These are phyloP conservation scores for Talaromyces sp. DNA, from an alignment of 2,329 filamentous ascomycete species.

Conservation along the genomic window DNA sequence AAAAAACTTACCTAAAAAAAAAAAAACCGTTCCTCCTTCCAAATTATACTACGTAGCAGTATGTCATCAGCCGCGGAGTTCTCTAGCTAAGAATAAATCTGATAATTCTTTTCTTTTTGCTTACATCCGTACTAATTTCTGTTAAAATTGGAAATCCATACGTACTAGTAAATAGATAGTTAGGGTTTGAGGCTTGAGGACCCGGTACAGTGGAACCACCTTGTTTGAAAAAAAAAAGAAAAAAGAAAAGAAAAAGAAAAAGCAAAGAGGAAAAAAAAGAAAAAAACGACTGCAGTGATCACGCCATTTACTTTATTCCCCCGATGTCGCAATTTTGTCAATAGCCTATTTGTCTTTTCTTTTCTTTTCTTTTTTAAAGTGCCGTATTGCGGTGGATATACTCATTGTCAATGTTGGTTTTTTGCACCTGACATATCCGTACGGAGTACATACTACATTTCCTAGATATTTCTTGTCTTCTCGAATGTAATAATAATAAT, in stretches of 20 bases:
- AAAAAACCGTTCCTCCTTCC: too few species aligned
- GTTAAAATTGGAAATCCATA: background rate
- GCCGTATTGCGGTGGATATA: too few species aligned
- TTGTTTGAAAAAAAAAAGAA: background rate
- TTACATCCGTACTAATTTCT: background rate
- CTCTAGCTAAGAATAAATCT: background rate
- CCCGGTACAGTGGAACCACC: background rate
- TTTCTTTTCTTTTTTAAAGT: too few species aligned
- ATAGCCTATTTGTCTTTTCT: background rate
- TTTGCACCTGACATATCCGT: too few species aligned
- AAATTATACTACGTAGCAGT: background rate
- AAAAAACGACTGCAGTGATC: background rate
- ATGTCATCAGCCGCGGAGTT: background rate
- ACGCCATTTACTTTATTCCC: background rate
- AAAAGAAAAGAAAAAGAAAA: background rate
- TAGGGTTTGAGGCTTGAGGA: background rate
- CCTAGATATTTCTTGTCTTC: too few species aligned
- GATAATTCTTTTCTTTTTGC: background rate
- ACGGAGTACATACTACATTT: too few species aligned
- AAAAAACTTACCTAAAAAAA: background rate
- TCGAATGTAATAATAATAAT: too few species aligned
- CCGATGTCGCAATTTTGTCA: background rate
- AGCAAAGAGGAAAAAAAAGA: background rate
- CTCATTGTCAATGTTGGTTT: background rate
- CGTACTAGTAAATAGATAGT: background rate